phyloP scores from a whole-genome alignment of 495 filamentous ascomycete species.

The Extremus antarcticus region DNA sequence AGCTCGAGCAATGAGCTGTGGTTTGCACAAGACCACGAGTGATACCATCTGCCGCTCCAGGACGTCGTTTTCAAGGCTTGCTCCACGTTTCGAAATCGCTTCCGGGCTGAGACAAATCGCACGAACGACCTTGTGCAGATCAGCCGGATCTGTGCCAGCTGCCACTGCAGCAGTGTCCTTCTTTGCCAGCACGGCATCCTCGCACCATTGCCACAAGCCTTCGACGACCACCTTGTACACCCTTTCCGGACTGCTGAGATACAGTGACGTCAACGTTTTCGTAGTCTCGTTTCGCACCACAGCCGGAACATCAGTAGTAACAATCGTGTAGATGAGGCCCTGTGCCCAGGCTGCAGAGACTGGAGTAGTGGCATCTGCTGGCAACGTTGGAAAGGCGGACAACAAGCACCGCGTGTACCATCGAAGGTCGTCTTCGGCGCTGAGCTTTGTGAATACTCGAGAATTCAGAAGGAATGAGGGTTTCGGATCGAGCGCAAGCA shows the following conservation, averaged over 20 bases:
- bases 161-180: slow-evolving; percentile 65
- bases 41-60: slow-evolving; percentile 40
- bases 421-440: slow-evolving; percentile 55
- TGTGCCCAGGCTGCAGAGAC: slow-evolving; percentile 56
- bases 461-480: slow-evolving; percentile 77
- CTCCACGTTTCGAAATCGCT: background rate
- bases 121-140: slow-evolving; percentile 53
- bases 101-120: slow-evolving; percentile 44
- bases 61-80: slow-evolving; percentile 1
- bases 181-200: slow-evolving; percentile 50
- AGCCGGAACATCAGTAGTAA: slow-evolving; percentile 45
- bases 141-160: slow-evolving; percentile 52
- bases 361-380: background rate
- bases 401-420: slow-evolving; percentile 67
- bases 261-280: slow-evolving; percentile 46
- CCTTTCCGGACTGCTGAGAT: slow-evolving; percentile 40
- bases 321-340: slow-evolving; percentile 68
- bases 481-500: slow-evolving; percentile 56
- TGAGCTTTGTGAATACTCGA: slow-evolving; percentile 69
- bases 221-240: slow-evolving; percentile 51
- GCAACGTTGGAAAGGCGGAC: slow-evolving; percentile 40
- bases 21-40: slow-evolving; percentile 66
- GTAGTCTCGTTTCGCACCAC: slow-evolving; percentile 48
- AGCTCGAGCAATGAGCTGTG: slow-evolving; percentile 61
- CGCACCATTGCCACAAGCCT: slow-evolving; percentile 76